These are phyloP conservation scores for Massariosphaeria phaeospora DNA, from an alignment of 495 filamentous ascomycete species.

Conservation along the genomic window DNA sequence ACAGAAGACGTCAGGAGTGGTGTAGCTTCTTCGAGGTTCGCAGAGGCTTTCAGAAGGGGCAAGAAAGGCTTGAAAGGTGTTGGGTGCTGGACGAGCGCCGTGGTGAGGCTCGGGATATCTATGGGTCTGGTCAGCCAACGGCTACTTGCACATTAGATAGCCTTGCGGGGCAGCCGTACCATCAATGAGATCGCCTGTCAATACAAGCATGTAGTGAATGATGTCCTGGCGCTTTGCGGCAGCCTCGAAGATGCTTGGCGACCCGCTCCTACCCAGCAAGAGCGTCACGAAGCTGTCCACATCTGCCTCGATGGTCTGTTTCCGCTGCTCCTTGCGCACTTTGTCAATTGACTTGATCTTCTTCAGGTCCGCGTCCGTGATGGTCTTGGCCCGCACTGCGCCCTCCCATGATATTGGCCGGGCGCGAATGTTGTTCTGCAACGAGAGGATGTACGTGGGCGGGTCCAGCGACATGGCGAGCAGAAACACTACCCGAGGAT, in stretches of 20 bases:
- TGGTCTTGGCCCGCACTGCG: constrained; percentile 84
- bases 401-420: constrained; percentile 98
- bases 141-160: neutral
- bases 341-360: constrained; percentile 98
- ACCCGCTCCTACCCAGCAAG: constrained; percentile 67
- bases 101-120: constrained; percentile 75
- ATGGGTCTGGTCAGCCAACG: constrained; percentile 17
- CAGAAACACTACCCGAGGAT: neutral
- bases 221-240: constrained; percentile 78
- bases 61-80: constrained; percentile 81
- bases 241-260: constrained; percentile 73
- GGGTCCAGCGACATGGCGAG: constrained; percentile 78
- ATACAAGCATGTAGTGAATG: constrained; percentile 87
- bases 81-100: constrained; percentile 66
- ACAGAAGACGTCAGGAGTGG: constrained; percentile 87
- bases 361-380: constrained; percentile 89
- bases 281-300: constrained; percentile 70
- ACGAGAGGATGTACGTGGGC: constrained; percentile 79
- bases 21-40: constrained; percentile 76
- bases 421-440: constrained; percentile 91
- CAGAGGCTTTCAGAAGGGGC: constrained; percentile 68
- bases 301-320: constrained; percentile 73
- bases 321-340: constrained; percentile 81
- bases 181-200: constrained; percentile 82
- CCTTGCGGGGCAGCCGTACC: constrained; percentile 47